Base-by-base conservation (phyloP, 495 filamentous ascomycete genomes). In the Chaetomium fimeti region DNA sequence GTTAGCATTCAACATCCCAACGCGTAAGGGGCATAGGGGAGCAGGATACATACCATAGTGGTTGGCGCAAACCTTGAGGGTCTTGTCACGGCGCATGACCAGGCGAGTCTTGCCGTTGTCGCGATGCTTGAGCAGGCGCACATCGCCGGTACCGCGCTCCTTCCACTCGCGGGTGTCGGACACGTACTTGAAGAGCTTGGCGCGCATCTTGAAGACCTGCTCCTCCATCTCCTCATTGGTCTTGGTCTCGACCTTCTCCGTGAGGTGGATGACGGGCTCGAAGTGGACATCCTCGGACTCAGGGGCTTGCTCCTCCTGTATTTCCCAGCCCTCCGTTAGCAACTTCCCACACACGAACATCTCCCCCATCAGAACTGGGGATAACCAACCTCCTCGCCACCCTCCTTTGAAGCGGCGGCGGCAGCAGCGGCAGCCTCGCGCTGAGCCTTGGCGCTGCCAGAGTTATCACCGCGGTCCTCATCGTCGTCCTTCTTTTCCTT, bases 41-140 rank as follows among this genome's bases (percentile, higher is more conserved):
- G 24, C 27, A 7, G 1, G 12, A 36, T 40, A 77, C 91, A 75
- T 89, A 98, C 94, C 89, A 79, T 99, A 99, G 83, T 99, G 95
- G 82, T 99, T 99, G 74, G 95, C 95, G 88, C 95, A 99, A 79
- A 98, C 94, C 84, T 99, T 99, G 80, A 97, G 86, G 68, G 95
- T 98, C 89, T 97, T 97, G 81, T 99, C 95, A 74, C 95, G 84
- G 78, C 95, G 88, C 95, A 99, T 99, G 70, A 99, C 94, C 67
- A 99, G 83, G 64, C 95, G 86, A 60, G 92, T 97, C 89, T 98
- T 99, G 76, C 88, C 88, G 77, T 96, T 98, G 81, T 98, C 94
- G 84, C 89, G 90, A 82, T 99, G 95, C 86, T 97, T 99, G 72
- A 99, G 82, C 73, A 99, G 81, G 73, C 92, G 86, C 64, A 99